Evolutionary conservation across 1,139 yeast species (phyloP), one percentile per base, ranked within the genome.

Genomic region (Petasospora rhodanensis): DNA sequence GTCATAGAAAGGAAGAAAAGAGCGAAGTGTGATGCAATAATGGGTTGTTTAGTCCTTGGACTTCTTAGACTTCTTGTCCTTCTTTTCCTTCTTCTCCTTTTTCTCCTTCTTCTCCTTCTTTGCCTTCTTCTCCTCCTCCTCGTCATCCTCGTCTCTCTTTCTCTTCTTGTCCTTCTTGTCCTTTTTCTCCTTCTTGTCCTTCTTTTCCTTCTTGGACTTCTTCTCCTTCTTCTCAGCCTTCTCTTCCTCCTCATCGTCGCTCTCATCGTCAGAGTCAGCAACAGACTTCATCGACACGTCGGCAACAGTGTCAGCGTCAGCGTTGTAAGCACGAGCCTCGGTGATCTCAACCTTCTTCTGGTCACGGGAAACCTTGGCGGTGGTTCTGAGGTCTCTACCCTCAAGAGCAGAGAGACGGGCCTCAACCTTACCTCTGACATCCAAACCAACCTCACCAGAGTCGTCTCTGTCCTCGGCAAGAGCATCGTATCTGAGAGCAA

Each of bases 381-480:
- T 80, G 26, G 91, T 79, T 73, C 91, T 79, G 62, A 82, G 64
- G 58, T 82, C 91, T 65, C 95, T 84, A 49, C 98, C 98, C 68
- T 91, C 99, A 52, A 93, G 73, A 45, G 89, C 86, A 60, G 96
- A 85, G 56, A 91, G 76, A 70, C 98, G 81, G 45, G 85, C 75
- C 68, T 91, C 99, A 54, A 91, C 93, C 73, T 87, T 87, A 51
- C 85, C 77, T 68, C 98, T 80, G 49, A 84, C 91, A 51, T 81
- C 85, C 52, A 85, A 70, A 56, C 99, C 99, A 54, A 89, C 75
- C 51, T 87, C 94, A 47, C 96, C 96, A 40, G 85, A 76, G 55
- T 91, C 97, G 52, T 84, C 94, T 64, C 96, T 79, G 54, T 91
- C 97, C 68, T 91, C 99, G 47, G 96, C 84, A 44, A 93, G 73